Conservation (phyloP, 2,329 filamentous ascomycete genomes). For the Hypoxylon sp. region DNA sequence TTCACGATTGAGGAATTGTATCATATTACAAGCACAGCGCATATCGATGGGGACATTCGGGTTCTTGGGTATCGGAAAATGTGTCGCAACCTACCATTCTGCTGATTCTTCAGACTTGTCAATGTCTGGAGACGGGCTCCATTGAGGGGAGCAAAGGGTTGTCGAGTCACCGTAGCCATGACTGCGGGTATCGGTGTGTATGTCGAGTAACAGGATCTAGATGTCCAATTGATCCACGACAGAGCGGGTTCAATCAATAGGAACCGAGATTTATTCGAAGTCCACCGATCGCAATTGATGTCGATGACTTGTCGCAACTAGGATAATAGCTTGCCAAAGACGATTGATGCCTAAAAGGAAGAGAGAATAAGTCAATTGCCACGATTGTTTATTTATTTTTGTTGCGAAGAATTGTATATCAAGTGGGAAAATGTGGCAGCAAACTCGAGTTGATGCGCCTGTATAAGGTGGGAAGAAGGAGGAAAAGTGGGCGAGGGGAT, state of each 20-base stretch:
- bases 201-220: conserved; percentile 21
- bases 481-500: conserved; percentile 46
- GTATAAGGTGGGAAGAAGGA: conserved; percentile 35
- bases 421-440: conserved; percentile 19
- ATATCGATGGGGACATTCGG: no score
- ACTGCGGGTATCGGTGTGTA: no score
- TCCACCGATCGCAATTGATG: conserved; percentile 23
- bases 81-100: conserved; percentile 67
- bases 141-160: conserved; percentile 79
- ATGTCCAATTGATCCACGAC: conserved; percentile 30
- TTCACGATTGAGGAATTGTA: no score
- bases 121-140: conserved; percentile 74
- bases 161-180: conserved; percentile 68
- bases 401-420: conserved; percentile 27
- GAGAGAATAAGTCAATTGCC: conserved; percentile 11
- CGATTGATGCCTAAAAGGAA: conserved; percentile 28
- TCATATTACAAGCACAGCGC: no score
- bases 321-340: conserved; percentile 13
- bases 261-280: conserved; percentile 26
- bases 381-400: conserved; percentile 45
- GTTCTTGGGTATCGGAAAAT: no score
- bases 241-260: conserved; percentile 19
- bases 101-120: conserved; percentile 79
- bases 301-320: conserved; percentile 26
- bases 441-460: conserved; percentile 20